Evolutionary conservation across 108 stramenopile genomes (phyloP).

Genomic region (Fistulifera solaris): DNA sequence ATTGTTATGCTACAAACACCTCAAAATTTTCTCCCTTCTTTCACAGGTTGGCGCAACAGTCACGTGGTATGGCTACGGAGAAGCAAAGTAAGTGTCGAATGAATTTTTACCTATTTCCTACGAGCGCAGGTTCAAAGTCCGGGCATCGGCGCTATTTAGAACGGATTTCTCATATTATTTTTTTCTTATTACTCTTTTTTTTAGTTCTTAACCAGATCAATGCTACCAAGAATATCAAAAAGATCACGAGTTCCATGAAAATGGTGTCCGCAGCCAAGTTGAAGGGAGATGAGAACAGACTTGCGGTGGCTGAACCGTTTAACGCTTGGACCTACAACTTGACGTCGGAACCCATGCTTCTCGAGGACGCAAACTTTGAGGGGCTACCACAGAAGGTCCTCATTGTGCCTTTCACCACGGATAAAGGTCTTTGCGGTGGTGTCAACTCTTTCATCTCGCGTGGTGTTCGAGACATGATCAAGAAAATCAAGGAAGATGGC

Average conservation of each 20-base stretch:
- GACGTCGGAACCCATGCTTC: conserved; percentile 35
- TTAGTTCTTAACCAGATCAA: conserved; percentile 90
- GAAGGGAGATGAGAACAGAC: conserved; percentile 92
- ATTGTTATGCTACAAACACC: neutral
- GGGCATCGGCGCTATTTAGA: neutral
- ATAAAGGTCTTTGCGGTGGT: conserved; percentile 99
- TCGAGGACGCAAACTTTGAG: conserved; percentile 67
- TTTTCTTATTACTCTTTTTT: conserved; percentile 6
- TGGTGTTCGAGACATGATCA: conserved; percentile 43
- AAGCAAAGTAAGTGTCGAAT: conserved; percentile 66
- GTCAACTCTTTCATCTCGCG: conserved; percentile 94
- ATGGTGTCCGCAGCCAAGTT: conserved; percentile 99
- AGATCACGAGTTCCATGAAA: conserved; percentile 99
- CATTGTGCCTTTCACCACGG: conserved; percentile 89
- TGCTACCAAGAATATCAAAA: conserved; percentile 97
- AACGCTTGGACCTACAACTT: conserved; percentile 69
- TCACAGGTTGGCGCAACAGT: conserved; percentile 19
- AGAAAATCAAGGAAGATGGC: conserved; percentile 55
- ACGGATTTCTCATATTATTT: neutral
- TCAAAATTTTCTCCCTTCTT: neutral
- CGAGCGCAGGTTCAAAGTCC: neutral
- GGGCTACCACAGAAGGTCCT: conserved; percentile 83
- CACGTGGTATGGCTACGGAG: conserved; percentile 87
- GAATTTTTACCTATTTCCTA: too few relatives aligned
- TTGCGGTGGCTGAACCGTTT: conserved; percentile 61